A percentile compares a stretch with the other conserved stretches of the same genome.
Conservation (phyloP, 2,329 filamentous ascomycete genomes). For the Ceratocystis papillata region DNA sequence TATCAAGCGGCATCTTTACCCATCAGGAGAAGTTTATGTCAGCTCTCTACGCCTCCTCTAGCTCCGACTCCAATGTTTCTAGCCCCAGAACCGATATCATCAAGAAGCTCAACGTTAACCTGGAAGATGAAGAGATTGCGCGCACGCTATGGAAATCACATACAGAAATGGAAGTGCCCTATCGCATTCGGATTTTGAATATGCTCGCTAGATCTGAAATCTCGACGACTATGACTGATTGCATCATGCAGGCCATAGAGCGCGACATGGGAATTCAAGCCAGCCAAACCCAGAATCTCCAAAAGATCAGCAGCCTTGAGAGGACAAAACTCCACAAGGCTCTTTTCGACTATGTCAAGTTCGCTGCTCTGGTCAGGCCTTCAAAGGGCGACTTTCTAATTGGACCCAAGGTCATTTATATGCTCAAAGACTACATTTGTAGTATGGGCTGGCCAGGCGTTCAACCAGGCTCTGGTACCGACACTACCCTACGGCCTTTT, state of each 20-base stretch:
- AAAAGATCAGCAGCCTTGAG: constrained; percentile 50
- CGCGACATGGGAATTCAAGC: constrained; percentile 11
- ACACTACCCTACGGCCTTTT: constrained; percentile 59
- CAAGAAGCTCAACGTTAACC: constrained; percentile 63
- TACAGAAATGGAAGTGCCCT: constrained; percentile 56
- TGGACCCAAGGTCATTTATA: constrained; percentile 55
- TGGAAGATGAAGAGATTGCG: constrained; percentile 59
- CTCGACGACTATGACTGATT: constrained; percentile 57
- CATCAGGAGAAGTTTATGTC: constrained; percentile 76
- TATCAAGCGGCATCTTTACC: constrained; percentile 76
- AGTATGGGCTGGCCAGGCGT: constrained; percentile 73
- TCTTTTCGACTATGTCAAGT: constrained; percentile 77
- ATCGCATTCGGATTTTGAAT: constrained; percentile 65
- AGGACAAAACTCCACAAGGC: constrained; percentile 68
- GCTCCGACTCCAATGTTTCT: constrained; percentile 68
- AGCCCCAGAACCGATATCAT: constrained; percentile 81
- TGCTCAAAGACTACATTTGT: constrained; percentile 62
- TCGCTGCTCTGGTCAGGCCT: constrained; percentile 66
- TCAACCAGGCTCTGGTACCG: constrained; percentile 46
- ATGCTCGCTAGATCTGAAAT: constrained; percentile 65
- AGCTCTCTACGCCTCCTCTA: constrained; percentile 71
- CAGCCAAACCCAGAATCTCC: constrained; percentile 24
- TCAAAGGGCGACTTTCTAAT: constrained; percentile 50
- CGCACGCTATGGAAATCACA: constrained; percentile 62
- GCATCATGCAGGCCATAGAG: constrained; percentile 59